Percentiles rank a stretch among this genome's conserved stretches.
These are phyloP conservation scores for Fusarium caatingaense DNA, from an alignment of 2,329 filamentous ascomycete genomes.

Conservation along the genomic window DNA sequence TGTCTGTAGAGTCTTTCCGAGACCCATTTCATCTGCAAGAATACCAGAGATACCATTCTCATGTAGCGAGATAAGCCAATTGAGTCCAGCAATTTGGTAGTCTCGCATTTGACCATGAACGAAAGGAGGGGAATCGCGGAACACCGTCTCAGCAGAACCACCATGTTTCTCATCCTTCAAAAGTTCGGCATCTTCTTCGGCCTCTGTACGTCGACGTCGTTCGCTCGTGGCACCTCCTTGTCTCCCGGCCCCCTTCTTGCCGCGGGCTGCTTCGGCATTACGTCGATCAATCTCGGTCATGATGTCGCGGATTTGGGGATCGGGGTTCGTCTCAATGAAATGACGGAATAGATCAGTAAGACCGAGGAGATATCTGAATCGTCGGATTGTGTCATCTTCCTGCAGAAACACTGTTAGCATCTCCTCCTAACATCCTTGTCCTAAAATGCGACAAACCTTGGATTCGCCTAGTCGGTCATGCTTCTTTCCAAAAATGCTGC, in stretches of 20 bases:
- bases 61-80: conserved; percentile 97
- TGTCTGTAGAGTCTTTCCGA: conserved; percentile 97
- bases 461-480: conserved; percentile 92
- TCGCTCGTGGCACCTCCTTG: conserved; percentile 86
- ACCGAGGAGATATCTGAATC: conserved; percentile 94
- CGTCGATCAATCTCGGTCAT: conserved; percentile 95
- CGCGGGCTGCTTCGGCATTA: conserved; percentile 78
- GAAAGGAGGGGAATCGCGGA: conserved; percentile 92
- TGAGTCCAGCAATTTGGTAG: conserved; percentile 94
- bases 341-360: conserved; percentile 97
- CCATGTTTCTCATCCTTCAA: conserved; percentile 89
- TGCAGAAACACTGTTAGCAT: conserved; percentile 50
- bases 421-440: conserved; percentile 9
- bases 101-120: conserved; percentile 92
- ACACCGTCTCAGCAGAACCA: conserved; percentile 86
- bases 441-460: conserved; percentile 69
- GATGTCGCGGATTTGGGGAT: conserved; percentile 92
- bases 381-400: conserved; percentile 94
- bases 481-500: conserved; percentile 94
- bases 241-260: conserved; percentile 79
- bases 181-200: conserved; percentile 94
- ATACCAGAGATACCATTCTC: conserved; percentile 99
- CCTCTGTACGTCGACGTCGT: conserved; percentile 88
- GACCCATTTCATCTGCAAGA: conserved; percentile 96
- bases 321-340: conserved; percentile 97